phyloP scores from a whole-genome alignment of 2,329 filamentous ascomycete species.

The Tolypocladium sp. region DNA sequence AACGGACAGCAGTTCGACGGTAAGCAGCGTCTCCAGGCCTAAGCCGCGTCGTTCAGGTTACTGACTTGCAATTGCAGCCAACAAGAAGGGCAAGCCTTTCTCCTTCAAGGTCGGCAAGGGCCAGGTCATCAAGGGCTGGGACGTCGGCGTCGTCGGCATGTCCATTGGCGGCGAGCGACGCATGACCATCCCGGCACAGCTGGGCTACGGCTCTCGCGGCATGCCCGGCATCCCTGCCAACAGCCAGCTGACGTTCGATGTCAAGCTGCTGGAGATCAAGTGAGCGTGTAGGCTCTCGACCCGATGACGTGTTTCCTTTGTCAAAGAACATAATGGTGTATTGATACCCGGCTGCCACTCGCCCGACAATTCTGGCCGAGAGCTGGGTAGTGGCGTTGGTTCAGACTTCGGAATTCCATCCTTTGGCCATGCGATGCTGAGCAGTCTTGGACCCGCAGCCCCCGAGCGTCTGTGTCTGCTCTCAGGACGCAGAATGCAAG shows the following conservation, averaged over 20 bases:
- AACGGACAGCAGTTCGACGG: conserved; percentile 94
- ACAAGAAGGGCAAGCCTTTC: conserved; percentile 99
- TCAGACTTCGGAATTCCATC: conserved; percentile 1
- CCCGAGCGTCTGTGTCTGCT: conserved; percentile 20
- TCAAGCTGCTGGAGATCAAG: conserved; percentile 79
- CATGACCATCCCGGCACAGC: conserved; percentile 75
- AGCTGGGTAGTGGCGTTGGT: conserved; percentile 7
- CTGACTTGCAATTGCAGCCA: conserved; percentile 45
- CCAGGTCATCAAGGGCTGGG: conserved; percentile 99
- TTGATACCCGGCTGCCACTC: conserved; percentile 3
- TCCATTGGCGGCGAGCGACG: conserved; percentile 86
- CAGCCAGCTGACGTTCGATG: conserved; percentile 85
- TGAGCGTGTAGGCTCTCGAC: conserved; percentile 30
- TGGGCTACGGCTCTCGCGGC: conserved; percentile 81
- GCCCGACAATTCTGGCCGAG: neutral
- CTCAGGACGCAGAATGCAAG: neutral
- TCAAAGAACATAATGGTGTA: neutral
- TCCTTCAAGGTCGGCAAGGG: conserved; percentile 88
- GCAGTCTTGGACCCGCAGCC: conserved; percentile 38
- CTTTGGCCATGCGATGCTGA: conserved; percentile 25
- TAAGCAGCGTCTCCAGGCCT: conserved; percentile 36
- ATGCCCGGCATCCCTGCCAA: conserved; percentile 83
- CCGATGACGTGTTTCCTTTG: neutral
- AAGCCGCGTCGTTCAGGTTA: neutral
- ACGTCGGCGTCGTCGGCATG: conserved; percentile 90